phyloP scores from a whole-genome alignment of 495 filamentous ascomycete genomes.

The Gamarada debralockiae region DNA sequence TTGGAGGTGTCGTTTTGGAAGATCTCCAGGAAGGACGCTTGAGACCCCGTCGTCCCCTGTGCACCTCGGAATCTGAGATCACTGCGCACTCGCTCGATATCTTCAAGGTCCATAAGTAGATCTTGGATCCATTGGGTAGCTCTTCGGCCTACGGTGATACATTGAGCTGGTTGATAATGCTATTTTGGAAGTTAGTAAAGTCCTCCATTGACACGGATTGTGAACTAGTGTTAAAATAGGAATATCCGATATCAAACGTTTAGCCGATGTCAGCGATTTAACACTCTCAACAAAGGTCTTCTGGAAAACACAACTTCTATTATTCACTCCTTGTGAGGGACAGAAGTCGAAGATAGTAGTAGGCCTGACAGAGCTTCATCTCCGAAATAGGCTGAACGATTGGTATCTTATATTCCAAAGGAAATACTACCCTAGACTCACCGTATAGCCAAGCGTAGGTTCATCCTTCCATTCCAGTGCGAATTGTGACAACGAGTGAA shows the following conservation, averaged over 20 bases:
- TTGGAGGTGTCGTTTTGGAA: slow-evolving; percentile 80
- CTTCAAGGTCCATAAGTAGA: slow-evolving; percentile 79
- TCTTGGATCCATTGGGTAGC: slow-evolving; percentile 65
- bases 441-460: slow-evolving; percentile 60
- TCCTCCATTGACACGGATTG: no score
- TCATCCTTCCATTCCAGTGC: slow-evolving; percentile 69
- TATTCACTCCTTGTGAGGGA: no score
- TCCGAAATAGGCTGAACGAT: no score
- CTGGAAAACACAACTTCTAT: no score
- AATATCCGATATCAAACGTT: no score
- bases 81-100: slow-evolving; percentile 69
- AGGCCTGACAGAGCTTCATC: no score
- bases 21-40: slow-evolving; percentile 48
- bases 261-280: no score
- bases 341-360: no score
- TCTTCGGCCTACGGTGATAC: slow-evolving; percentile 81
- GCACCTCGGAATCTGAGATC: slow-evolving; percentile 77
- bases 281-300: no score
- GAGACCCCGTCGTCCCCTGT: slow-evolving; percentile 65
- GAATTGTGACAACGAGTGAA: slow-evolving; percentile 75
- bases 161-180: slow-evolving; percentile 56
- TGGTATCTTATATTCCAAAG: no score
- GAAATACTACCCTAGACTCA: no score
- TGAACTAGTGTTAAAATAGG: no score
- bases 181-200: background rate